Base-by-base conservation (phyloP, 1,284 basidiomycete species). In the Tylopilus orsonianus region DNA sequence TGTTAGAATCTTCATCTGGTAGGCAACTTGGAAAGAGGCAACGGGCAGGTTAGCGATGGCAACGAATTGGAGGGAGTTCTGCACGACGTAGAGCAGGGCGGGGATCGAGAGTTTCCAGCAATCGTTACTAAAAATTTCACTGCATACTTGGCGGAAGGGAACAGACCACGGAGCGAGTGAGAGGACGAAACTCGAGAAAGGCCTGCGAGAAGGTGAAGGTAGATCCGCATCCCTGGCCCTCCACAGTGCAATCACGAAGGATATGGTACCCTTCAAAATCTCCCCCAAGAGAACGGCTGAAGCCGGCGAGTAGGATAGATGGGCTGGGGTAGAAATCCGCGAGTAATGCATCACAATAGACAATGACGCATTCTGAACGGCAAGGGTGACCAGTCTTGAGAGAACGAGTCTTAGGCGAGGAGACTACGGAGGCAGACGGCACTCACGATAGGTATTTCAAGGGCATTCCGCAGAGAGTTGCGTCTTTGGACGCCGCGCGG, bases 71-170 rank as follows among this genome's bases (percentile, higher is more conserved):
- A 97, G 81, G 57, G 92, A 90, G 72, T 97, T 97, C 70, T 97
- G 94, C 43, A 96, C 79, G 57, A 96, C 93, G 59, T 98, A 99
- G 57, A 98, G 87, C 50, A 97, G 80, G 9, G 96, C 96, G 9
- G 96, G 96, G 54, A 98, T 94, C 22, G 92, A 93, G 16, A 98
- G 81, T 69, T 97, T 97, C 92, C 93, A 97, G 71, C 91, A 94
- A 70, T 97, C 95, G 3, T 78, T 71, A 53, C 89, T 93, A 67
- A 91, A 85, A 36, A 78, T 63, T 53, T 77, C 77, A 57, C 68
- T 64, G 55, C 79, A 83, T 16, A 86, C 68, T 51, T 75, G 75
- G 58, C 72, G 71, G 54, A 84, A 75, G 3, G 80, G 72, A 9
- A 72, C 60, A 40, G 69, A 70, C 66, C 72, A 77, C 4, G 73